phyloP scores from a whole-genome alignment of 2,329 filamentous ascomycete species.

The Curvularia sp. region DNA sequence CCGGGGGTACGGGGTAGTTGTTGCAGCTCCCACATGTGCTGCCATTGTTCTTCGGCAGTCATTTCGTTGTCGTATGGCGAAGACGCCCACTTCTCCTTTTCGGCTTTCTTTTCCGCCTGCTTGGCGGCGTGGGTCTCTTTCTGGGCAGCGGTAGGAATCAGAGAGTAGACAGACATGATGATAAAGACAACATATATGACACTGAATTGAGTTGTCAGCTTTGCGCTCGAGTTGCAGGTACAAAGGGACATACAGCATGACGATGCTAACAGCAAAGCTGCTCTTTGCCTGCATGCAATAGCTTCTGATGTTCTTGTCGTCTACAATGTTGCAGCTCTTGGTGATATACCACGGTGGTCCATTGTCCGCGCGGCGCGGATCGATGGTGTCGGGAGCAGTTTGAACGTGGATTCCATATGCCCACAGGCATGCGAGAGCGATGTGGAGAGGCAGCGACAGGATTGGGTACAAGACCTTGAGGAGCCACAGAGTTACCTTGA shows the following conservation, averaged over 20 bases:
- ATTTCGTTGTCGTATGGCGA: conserved; percentile 42
- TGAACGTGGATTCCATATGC: conserved; percentile 72
- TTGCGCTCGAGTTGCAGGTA: background rate
- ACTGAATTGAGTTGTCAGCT: conserved; percentile 50
- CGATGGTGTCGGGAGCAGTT: conserved; percentile 74
- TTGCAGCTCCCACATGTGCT: conserved; percentile 54
- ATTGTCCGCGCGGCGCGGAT: conserved; percentile 66
- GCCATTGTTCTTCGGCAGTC: conserved; percentile 51
- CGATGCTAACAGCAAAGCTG: conserved; percentile 68
- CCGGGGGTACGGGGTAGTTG: conserved; percentile 49
- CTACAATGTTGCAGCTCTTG: conserved; percentile 70
- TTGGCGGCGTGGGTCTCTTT: conserved; percentile 35
- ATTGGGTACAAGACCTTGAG: conserved; percentile 75
- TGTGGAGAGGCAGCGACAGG: conserved; percentile 66
- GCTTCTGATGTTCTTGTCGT: conserved; percentile 59
- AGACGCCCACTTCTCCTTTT: conserved; percentile 46
- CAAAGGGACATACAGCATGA: conserved; percentile 68
- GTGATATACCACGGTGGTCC: conserved; percentile 77
- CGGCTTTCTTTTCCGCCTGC: conserved; percentile 44
- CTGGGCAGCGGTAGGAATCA: conserved; percentile 53
- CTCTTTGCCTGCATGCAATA: conserved; percentile 74
- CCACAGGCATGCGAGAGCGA: conserved; percentile 68
- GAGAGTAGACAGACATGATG: conserved; percentile 64
- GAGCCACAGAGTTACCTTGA: conserved; percentile 72
- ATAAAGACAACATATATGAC: conserved; percentile 67